Percentiles rank a stretch among this genome's conserved stretches.
phyloP scores from a whole-genome alignment of 2,329 filamentous ascomycete species.

The Shiraia sp. region DNA sequence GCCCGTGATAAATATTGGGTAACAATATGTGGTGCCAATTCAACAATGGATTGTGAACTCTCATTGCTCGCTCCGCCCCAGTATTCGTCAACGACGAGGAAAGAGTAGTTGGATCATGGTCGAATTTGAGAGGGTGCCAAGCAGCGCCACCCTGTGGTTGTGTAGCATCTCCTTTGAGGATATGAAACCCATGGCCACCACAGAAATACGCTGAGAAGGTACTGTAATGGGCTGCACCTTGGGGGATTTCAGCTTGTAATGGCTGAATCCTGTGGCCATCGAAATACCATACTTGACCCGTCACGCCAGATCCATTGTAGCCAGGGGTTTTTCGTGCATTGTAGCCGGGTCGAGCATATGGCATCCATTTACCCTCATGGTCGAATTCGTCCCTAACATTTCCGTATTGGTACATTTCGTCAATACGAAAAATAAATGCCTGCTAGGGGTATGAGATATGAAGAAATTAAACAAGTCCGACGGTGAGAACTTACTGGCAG shows the following conservation, averaged over 20 bases:
- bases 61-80: constrained; percentile 10
- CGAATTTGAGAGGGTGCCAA: constrained; percentile 30
- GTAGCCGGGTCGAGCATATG: constrained; percentile 7
- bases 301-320: constrained; percentile 9
- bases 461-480: background rate
- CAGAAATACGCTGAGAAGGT: constrained; percentile 26
- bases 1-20: constrained; percentile 26
- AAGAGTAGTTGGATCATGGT: constrained; percentile 7
- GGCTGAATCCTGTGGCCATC: constrained; percentile 13
- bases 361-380: constrained; percentile 18
- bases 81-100: constrained; percentile 25
- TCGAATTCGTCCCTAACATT: constrained; percentile 1
- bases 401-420: constrained; percentile 18
- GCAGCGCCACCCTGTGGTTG: constrained; percentile 1
- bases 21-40: constrained; percentile 23
- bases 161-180: constrained; percentile 20
- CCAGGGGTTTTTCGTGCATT: constrained; percentile 2
- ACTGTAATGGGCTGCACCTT: constrained; percentile 2
- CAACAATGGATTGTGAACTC: constrained; percentile 14
- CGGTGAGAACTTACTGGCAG: background rate
- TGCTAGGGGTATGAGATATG: constrained; percentile 6
- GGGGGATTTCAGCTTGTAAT: background rate
- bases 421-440: constrained; percentile 21
- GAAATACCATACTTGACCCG: constrained; percentile 19
- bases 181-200: constrained; percentile 25